Percentiles rank a stretch among this genome's conserved stretches.
These are phyloP conservation scores for Tricharina praecox DNA, from an alignment of 495 filamentous ascomycete species.

Conservation along the genomic window DNA sequence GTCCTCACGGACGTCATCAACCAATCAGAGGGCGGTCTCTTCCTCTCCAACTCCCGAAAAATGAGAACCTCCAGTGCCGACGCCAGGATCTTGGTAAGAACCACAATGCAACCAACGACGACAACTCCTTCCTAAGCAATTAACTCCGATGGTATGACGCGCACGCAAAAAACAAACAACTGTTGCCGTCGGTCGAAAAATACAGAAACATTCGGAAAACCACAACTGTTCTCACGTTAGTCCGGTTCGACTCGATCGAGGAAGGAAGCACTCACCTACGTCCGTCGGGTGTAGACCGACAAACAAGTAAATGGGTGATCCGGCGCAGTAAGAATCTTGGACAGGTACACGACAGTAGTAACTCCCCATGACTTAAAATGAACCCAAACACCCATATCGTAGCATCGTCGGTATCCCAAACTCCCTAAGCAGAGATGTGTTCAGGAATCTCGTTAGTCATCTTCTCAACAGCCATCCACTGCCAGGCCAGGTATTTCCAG, in stretches of 20 bases:
- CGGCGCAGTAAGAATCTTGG: neutral
- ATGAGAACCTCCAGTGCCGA: no score
- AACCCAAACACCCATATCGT: no score
- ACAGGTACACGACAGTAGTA: neutral
- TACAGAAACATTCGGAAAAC: neutral
- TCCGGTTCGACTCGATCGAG: neutral
- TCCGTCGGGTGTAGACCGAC: neutral
- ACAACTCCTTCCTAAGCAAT: no score
- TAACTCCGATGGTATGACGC: no score
- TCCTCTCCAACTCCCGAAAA: no score
- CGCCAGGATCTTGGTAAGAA: no score
- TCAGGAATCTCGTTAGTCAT: conserved; percentile 3
- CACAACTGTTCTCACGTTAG: neutral
- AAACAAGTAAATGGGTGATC: conserved; percentile 3
- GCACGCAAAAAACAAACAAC: no score
- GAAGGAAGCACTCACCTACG: neutral
- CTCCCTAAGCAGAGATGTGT: conserved; percentile 6
- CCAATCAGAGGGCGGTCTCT: no score
- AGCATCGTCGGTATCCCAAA: conserved; percentile 1
- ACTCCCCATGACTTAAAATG: no score
- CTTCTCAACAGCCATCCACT: conserved; percentile 37
- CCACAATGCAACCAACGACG: no score
- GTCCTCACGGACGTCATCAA: no score
- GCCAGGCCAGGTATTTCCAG: conserved; percentile 78
- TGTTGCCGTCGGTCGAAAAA: no score